These are phyloP conservation scores for Mucor lusitanicus DNA, from an alignment of 371 early-diverging fungal genomes.

Conservation along the genomic window DNA sequence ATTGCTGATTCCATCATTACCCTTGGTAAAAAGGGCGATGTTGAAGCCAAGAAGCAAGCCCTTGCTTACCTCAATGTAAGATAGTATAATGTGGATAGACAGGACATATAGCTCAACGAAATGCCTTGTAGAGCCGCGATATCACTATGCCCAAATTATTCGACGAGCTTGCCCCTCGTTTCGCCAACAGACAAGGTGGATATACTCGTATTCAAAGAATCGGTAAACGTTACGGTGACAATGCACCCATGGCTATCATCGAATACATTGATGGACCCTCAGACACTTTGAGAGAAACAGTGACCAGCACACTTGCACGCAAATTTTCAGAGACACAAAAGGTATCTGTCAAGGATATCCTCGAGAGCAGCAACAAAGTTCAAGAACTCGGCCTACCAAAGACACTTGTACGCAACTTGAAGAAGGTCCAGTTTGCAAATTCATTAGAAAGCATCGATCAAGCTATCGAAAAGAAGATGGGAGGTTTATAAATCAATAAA, in stretches of 20 bases:
- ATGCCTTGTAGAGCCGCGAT: slow-evolving; percentile 53
- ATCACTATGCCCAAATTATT: slow-evolving; percentile 83
- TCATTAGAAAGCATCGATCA: slow-evolving; percentile 29
- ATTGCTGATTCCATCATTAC: slow-evolving; percentile 88
- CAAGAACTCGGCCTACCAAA: slow-evolving; percentile 31
- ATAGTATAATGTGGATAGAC: not conserved
- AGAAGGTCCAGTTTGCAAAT: slow-evolving; percentile 44
- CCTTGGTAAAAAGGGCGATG: slow-evolving; percentile 72
- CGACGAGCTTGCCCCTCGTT: slow-evolving; percentile 83
- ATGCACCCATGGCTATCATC: slow-evolving; percentile 90
- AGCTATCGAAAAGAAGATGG: slow-evolving; percentile 36
- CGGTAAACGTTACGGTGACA: slow-evolving; percentile 84
- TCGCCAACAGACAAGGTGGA: slow-evolving; percentile 80
- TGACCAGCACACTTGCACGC: slow-evolving; percentile 52
- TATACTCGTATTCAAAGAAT: slow-evolving; percentile 88
- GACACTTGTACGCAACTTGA: slow-evolving; percentile 41
- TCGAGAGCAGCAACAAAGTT: slow-evolving; percentile 19
- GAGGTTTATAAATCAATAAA: slow-evolving; percentile 13
- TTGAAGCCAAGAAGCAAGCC: slow-evolving; percentile 66
- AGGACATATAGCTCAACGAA: not conserved
- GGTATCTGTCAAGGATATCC: slow-evolving; percentile 30
- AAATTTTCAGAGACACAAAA: slow-evolving; percentile 21
- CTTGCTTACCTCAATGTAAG: slow-evolving; percentile 63
- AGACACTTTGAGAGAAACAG: slow-evolving; percentile 57
- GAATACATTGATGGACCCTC: slow-evolving; percentile 76